Evolutionary conservation across 257 asterid species (phyloP).

Genomic region (Verbena officinalis): DNA sequence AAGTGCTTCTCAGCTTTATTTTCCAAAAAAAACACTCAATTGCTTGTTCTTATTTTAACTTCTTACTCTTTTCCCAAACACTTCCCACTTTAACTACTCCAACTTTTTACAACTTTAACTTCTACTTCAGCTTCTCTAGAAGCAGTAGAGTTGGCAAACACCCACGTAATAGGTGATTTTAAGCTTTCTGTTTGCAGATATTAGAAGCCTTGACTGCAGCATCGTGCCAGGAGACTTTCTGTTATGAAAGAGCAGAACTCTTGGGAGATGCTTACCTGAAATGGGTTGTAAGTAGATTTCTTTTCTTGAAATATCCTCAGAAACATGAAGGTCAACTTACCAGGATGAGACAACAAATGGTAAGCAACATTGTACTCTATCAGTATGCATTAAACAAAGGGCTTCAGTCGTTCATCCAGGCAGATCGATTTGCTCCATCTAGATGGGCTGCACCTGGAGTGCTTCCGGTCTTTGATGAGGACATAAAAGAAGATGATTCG

Average conservation of each 20-base stretch:
- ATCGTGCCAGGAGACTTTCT: conserved; percentile 96
- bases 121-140: too few relatives aligned
- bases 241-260: conserved; percentile 96
- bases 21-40: too few relatives aligned
- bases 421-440: conserved; percentile 97
- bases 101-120: too few relatives aligned
- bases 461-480: conserved; percentile 94
- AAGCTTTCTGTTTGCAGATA: conserved; percentile 52
- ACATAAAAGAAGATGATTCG: conserved; percentile 60
- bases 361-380: conserved; percentile 87
- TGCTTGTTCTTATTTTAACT: too few relatives aligned
- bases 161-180: conserved; percentile 28
- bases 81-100: too few relatives aligned
- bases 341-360: conserved; percentile 96
- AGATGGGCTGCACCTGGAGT: conserved; percentile 99
- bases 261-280: conserved; percentile 96
- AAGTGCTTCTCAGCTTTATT: too few relatives aligned
- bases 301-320: conserved; percentile 88
- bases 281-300: conserved; percentile 97
- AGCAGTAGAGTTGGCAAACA: too few relatives aligned
- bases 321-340: conserved; percentile 99
- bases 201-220: conserved; percentile 98
- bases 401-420: conserved; percentile 94
- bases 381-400: conserved; percentile 80
- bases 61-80: too few relatives aligned